Base-by-base conservation (phyloP, 2,329 filamentous ascomycete genomes). In the Aspergillus tubingensis region DNA sequence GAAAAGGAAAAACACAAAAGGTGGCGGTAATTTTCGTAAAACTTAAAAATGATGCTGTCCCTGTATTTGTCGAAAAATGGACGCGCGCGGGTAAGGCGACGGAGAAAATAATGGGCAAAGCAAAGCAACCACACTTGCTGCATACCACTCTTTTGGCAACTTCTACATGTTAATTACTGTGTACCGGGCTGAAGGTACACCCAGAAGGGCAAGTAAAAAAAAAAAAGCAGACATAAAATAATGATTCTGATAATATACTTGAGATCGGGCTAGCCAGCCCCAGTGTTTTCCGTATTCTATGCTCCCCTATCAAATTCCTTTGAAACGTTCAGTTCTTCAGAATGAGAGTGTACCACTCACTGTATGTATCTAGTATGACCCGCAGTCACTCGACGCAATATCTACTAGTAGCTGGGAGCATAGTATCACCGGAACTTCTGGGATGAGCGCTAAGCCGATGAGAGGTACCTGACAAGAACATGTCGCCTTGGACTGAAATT, bases 301-400 rank as follows among this genome's bases (percentile, higher is more conserved):
- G n/a, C 21, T 30, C n/a, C 7, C 25, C 47, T 36, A 36, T 36
- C 32, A 36, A 17, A 32, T 15, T 10, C 47, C 25, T 27, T 27
- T 27, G 30, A 50, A 50, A 50, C 47, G 27, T 50, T 50, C 47
- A 50, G 17, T 50, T 27, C 47, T 50, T 50, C 47, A 32, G 47
- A 50, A 50, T 50, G 15, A 50, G 30, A 49, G 25, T 30, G 23
- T 49, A 48, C 47, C 47, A 17, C 25, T n/a, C 47, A 17, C 25
- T n/a, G 41, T 44, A 13, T 30, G n/a, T 11, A 30, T 19, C 47
- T 30, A 50, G 32, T 36, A 36, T 50, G 47, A 50, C 47, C 47
- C 47, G 25, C 47, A 50, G 47, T 50, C 11, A 13, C 11, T 50
- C 47, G 27, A 50, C 47, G 15, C 47, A 50, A 25, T 8, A 49